These are phyloP conservation scores for Prinsepia uniflora DNA, from an alignment of 306 rosid species.

Conservation along the genomic window DNA sequence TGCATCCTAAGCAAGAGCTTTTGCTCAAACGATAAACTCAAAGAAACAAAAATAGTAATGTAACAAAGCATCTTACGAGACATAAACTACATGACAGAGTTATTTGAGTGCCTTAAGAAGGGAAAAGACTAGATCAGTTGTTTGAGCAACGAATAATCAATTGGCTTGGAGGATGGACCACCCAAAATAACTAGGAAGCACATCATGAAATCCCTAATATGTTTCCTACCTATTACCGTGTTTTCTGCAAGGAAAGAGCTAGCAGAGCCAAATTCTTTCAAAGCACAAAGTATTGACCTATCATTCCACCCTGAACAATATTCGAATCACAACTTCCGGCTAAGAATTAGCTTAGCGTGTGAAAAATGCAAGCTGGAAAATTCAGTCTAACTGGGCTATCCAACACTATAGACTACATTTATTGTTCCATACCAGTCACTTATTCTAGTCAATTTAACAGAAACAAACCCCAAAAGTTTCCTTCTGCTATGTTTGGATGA, in stretches of 20 bases:
- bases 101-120: background rate
- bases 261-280: background rate
- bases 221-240: background rate
- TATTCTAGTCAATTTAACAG: background rate
- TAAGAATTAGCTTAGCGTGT: background rate
- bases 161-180: background rate
- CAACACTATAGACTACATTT: background rate
- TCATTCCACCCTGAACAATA: slow-evolving; percentile 1
- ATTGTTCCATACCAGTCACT: background rate
- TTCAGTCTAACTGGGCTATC: background rate
- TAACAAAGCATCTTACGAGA: slow-evolving; percentile 6
- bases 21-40: slow-evolving; percentile 25
- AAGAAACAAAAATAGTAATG: background rate
- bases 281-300: background rate
- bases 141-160: background rate
- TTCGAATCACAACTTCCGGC: background rate
- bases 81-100: background rate
- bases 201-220: background rate
- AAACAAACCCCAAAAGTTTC: background rate
- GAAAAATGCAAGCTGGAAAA: background rate
- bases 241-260: background rate
- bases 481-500: background rate
- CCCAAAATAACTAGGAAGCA: background rate
- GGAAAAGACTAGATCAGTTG: background rate
- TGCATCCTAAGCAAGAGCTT: slow-evolving; percentile 42